A percentile compares a stretch with the other conserved stretches of the same genome.
Conservation (phyloP, 2,329 filamentous ascomycete genomes). For the Colletotrichum gloeosporioides region DNA sequence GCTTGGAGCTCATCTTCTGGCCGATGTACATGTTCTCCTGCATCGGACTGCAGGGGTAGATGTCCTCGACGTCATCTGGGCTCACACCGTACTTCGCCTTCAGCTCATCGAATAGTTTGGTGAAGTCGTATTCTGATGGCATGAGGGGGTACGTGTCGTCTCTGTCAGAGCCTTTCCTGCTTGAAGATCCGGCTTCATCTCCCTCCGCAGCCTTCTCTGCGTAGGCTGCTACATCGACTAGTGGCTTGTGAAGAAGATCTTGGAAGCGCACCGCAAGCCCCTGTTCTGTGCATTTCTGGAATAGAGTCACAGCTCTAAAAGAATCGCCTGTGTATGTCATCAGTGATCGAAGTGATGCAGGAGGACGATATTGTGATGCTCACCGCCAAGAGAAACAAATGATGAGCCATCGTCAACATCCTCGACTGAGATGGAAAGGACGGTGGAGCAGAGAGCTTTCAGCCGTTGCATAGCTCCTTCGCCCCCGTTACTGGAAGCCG, state of each 20-base stretch:
- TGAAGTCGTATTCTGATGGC: neutral
- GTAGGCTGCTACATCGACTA: neutral
- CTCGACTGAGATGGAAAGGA: neutral
- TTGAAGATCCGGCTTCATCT: neutral
- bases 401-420: neutral
- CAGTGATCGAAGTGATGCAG: neutral
- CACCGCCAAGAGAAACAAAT: conserved; percentile 4
- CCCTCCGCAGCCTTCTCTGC: neutral
- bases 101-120: neutral
- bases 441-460: neutral
- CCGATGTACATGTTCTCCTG: conserved; percentile 43
- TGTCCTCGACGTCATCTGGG: conserved; percentile 28
- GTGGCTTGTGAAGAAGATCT: neutral
- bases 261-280: conserved; percentile 1
- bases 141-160: neutral
- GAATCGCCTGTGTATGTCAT: conserved; percentile 1
- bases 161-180: neutral
- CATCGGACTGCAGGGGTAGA: conserved; percentile 42
- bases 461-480: neutral
- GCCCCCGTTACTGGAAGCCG: neutral
- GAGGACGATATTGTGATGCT: neutral
- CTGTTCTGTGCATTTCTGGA: conserved; percentile 10
- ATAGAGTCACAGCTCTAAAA: conserved; percentile 4
- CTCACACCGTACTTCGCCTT: neutral
- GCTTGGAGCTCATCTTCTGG: conserved; percentile 25